phyloP scores from a whole-genome alignment of 352 stramenopile genomes.

The Globisporangium acanthophoron region DNA sequence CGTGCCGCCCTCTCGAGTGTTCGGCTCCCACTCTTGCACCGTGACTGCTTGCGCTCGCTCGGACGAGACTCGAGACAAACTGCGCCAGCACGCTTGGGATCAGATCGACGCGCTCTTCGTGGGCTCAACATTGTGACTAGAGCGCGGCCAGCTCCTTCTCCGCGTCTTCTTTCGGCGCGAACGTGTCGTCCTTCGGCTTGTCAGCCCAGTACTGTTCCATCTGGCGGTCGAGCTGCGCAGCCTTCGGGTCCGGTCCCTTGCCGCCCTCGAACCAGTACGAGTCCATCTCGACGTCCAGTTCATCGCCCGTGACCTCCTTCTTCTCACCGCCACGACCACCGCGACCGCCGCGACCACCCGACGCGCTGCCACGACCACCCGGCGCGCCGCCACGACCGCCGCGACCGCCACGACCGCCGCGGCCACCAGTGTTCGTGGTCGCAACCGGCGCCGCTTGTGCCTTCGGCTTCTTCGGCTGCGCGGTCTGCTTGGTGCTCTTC shows the following conservation, averaged over 20 bases:
- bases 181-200: slow-evolving; percentile 45
- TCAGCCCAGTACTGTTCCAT: slow-evolving; percentile 89
- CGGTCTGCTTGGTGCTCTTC: slow-evolving; percentile 27
- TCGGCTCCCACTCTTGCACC: not conserved
- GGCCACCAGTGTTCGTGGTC: not conserved
- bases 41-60: too few relatives aligned
- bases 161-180: slow-evolving; percentile 3
- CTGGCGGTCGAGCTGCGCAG: slow-evolving; percentile 70
- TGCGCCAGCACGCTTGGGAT: too few relatives aligned
- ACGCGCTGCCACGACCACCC: slow-evolving; percentile 12
- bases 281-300: slow-evolving; percentile 88
- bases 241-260: slow-evolving; percentile 85
- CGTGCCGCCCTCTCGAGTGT: not conserved
- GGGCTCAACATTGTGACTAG: not conserved
- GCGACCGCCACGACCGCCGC: slow-evolving; percentile 19
- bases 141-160: slow-evolving; percentile 1
- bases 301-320: slow-evolving; percentile 55
- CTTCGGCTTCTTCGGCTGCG: slow-evolving; percentile 20
- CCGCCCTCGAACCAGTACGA: slow-evolving; percentile 85
- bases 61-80: too few relatives aligned
- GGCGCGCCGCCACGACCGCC: slow-evolving; percentile 3
- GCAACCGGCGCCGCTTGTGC: not conserved
- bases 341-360: slow-evolving; percentile 19
- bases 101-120: too few relatives aligned
- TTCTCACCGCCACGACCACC: slow-evolving; percentile 24